Evolutionary conservation across 768 basidiomycete genomes (phyloP), one percentile per base, ranked within the genome.

Genomic region (Lactarius hatsudake): DNA sequence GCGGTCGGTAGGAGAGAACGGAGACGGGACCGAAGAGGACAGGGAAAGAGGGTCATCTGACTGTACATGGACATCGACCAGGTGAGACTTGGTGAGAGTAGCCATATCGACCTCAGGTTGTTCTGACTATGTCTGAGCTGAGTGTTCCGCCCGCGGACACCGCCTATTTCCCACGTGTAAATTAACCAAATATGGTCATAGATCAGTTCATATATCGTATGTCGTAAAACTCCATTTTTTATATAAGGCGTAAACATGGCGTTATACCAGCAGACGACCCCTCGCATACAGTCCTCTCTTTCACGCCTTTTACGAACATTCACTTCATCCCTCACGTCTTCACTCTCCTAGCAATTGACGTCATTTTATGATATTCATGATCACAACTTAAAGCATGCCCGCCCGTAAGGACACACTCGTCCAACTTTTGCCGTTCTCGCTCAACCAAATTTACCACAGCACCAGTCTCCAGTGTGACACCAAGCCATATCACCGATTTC

Each of bases 11-110:
- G 62, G 28, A 23, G 70, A 57, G 34, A 71, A 71, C 18, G 70
- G 70, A 38, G 70, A 55, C 13, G 70, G 70, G 28, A 71, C 53
- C 5, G 70, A 59, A 13, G 68, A 54, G 12, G 70, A 42, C 0
- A 71, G 38, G 26, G 59, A 15, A 42, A 63, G 40, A 10, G 28
- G 38, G 5, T 71, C 64, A 2, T 71, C 68, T 15, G 56, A 20
- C 5, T 61, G 15, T 9, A 15, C 43, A 30, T 45, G 51, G 1
- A 53, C 51, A 28, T 53, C 51, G 51, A 53, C 23, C 13, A 17
- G 26, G 51, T 48, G 64, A n/a, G 68, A 61, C 36, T 65, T 65
- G 34, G 65, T 63, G 61, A 71, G 68, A 9, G 70, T 66, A 17
- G 70, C 70, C 70, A 71, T 71, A 5, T 23, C 48, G 48, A 23